Evolutionary conservation across 208 protist species (phyloP).

Genomic region (Borovskyia barvae): DNA sequence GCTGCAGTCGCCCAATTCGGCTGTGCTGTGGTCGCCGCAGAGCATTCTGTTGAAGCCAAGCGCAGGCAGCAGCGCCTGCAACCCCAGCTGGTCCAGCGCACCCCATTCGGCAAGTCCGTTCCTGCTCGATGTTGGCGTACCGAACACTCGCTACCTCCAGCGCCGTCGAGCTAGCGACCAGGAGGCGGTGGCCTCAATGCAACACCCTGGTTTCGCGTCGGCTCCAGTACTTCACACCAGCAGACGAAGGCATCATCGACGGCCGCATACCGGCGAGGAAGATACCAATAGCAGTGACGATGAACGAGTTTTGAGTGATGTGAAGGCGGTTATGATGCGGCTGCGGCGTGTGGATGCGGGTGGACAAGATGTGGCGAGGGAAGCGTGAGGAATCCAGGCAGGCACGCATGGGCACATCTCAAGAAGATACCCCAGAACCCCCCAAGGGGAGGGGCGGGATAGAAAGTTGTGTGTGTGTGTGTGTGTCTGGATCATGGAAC

Average conservation of each 20-base stretch:
- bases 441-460: too few relatives aligned
- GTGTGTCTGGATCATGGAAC: too few relatives aligned
- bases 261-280: not conserved
- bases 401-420: too few relatives aligned
- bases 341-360: not conserved
- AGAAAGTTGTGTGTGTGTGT: too few relatives aligned
- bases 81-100: too few relatives aligned
- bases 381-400: too few relatives aligned
- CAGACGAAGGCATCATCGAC: not conserved
- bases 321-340: not conserved
- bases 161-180: not conserved
- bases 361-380: not conserved
- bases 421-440: too few relatives aligned
- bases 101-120: not conserved
- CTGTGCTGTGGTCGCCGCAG: not conserved
- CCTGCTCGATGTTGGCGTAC: not conserved
- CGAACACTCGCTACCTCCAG: not conserved
- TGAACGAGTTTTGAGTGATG: not conserved
- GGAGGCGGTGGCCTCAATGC: not conserved
- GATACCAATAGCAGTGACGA: conserved; percentile 12
- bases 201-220: not conserved
- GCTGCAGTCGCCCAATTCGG: too few relatives aligned
- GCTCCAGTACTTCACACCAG: not conserved
- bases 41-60: conserved; percentile 19
- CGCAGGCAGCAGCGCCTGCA: not conserved